Evolutionary conservation across 2,329 filamentous ascomycete species (phyloP), one percentile per base, ranked within the genome.

Genomic region (Sarocladiaceae sp.): DNA sequence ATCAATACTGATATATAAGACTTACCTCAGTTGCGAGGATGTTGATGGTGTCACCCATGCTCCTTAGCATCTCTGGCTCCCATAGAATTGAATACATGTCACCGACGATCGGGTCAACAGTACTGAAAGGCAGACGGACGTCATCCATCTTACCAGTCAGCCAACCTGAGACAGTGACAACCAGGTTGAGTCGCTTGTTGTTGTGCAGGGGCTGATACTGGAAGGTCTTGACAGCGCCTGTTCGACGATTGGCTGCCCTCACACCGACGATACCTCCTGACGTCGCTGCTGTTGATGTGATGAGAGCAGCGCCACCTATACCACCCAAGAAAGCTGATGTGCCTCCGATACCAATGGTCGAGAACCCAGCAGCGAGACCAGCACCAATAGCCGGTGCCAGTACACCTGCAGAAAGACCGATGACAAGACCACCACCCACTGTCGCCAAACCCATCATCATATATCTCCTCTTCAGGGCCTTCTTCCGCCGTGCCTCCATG

Each of bases 111-210:
- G 95, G 90, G 67, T 99, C 92, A 6, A 99, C 87, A 0, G 95
- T 99, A 72, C 91, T 97, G 70, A 88, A 99, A 7, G 94, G 94
- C 62, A 99, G 72, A 55, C 94, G 88, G 48, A 99, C 92, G 67
- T 99, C 94, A 71, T 99, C 94, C 51, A 96, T 86, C 65, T 96
- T 97, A 62, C 95, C 94, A 36, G 90, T 97, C 88, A 99, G 95
- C 94, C 94, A 99, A 3, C 94, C 94, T 0, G 93, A 91, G 26
- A 99, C 83, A 0, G 94, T 97, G 35, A 99, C 84, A 57, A 99
- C 94, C 26, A 99, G 79, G 61, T 99, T 97, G 35, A 97, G 89
- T 53, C 92, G 81, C 71, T 99, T 99, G 71, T 97, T 97, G 73
- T 99, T 99, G 74, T 97, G 92, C 42, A 99, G 74, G 6, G 94